Evolutionary conservation across 441 rosid species (phyloP).

Genomic region (Omphalea diandra): DNA sequence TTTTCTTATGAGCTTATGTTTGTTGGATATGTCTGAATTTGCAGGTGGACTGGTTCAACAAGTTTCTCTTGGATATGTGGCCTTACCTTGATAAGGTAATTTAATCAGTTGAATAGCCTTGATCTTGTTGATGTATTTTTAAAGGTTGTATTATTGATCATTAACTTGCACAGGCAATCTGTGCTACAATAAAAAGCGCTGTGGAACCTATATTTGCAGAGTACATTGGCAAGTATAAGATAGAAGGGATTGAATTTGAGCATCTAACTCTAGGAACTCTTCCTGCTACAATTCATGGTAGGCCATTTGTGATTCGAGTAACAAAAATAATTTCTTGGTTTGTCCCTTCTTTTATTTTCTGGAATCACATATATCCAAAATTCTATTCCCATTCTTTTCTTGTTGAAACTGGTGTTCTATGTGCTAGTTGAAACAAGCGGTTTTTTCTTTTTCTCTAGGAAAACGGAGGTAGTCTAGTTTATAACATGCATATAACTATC

Average conservation of each 20-base stretch:
- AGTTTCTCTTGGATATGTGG: constrained; percentile 59
- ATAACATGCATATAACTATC: no score
- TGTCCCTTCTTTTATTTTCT: no score
- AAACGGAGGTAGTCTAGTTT: no score
- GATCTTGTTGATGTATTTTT: constrained; percentile 8
- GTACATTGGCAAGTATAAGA: constrained; percentile 54
- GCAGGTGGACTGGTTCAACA: constrained; percentile 74
- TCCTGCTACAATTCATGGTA: constrained; percentile 75
- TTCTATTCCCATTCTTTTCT: neutral
- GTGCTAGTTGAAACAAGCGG: neutral
- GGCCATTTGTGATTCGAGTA: neutral
- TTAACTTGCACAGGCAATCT: constrained; percentile 53
- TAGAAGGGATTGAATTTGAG: constrained; percentile 64
- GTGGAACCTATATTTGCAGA: constrained; percentile 64
- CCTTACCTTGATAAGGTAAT: constrained; percentile 64
- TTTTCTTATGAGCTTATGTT: neutral
- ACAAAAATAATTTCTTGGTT: no score
- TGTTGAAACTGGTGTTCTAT: neutral
- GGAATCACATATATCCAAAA: no score
- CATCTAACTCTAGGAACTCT: constrained; percentile 70
- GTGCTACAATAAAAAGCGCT: constrained; percentile 48
- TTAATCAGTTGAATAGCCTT: constrained; percentile 5
- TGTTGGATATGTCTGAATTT: constrained; percentile 16
- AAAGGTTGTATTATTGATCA: constrained; percentile 11
- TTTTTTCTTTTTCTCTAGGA: no score